Conservation (phyloP, 2,329 filamentous ascomycete species). For the Neonectria hederae region DNA sequence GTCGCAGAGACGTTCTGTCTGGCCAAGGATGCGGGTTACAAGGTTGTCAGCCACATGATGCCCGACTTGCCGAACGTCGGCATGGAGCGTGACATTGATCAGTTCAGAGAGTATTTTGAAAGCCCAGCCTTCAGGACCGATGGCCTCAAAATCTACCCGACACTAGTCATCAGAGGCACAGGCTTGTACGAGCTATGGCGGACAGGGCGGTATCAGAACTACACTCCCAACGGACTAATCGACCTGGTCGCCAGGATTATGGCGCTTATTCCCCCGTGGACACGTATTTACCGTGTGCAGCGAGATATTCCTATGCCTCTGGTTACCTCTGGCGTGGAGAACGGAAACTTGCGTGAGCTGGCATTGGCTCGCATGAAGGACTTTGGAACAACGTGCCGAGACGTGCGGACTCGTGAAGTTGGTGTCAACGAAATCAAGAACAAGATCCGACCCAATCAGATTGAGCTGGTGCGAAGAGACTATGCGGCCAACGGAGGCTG, state of each 20-base stretch:
- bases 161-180: constrained; percentile 94
- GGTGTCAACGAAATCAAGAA: constrained; percentile 99
- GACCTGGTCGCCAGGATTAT: constrained; percentile 97
- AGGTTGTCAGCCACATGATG: constrained; percentile 99
- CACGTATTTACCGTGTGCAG: constrained; percentile 97
- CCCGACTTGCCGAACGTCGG: constrained; percentile 97
- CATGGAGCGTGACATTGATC: constrained; percentile 96
- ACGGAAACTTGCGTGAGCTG: constrained; percentile 93
- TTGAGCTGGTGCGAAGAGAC: constrained; percentile 93
- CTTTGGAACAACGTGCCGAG: constrained; percentile 95
- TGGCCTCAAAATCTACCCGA: constrained; percentile 97
- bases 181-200: constrained; percentile 98
- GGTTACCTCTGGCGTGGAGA: constrained; percentile 98
- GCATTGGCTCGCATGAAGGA: constrained; percentile 98
- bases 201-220: constrained; percentile 97
- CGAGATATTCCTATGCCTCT: constrained; percentile 99
- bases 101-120: constrained; percentile 98
- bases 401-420: constrained; percentile 95
- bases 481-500: constrained; percentile 96
- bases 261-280: constrained; percentile 95
- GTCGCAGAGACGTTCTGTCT: constrained; percentile 97
- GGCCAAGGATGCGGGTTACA: constrained; percentile 98
- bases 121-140: constrained; percentile 96
- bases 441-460: constrained; percentile 95
- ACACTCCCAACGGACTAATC: constrained; percentile 95